phyloP scores from a whole-genome alignment of 176 grass and related monocot species.

The Guadua angustifolia region DNA sequence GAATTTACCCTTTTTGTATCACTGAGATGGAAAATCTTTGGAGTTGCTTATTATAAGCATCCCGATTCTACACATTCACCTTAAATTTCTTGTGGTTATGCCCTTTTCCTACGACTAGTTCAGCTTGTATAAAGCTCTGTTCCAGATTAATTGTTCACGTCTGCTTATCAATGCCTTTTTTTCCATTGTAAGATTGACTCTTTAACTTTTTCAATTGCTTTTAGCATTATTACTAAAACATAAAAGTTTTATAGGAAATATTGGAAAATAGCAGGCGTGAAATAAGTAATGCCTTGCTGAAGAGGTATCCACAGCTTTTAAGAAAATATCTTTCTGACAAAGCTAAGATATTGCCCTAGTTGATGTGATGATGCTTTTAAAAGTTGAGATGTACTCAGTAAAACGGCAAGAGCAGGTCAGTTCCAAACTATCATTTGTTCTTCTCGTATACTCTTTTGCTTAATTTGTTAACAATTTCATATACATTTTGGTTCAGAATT shows the following conservation, averaged over 20 bases:
- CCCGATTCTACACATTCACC: background rate
- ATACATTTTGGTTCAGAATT: conserved; percentile 66
- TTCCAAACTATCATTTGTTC: conserved; percentile 19
- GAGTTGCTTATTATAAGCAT: conserved; percentile 21
- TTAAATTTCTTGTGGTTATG: conserved; percentile 7
- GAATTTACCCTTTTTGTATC: background rate
- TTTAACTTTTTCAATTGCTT: conserved; percentile 17
- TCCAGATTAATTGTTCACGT: conserved; percentile 1
- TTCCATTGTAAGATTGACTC: background rate
- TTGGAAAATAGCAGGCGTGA: conserved; percentile 85
- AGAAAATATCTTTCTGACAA: conserved; percentile 93
- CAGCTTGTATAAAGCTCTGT: conserved; percentile 3
- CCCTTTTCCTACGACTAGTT: background rate
- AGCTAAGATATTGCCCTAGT: conserved; percentile 88
- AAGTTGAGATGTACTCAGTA: conserved; percentile 92
- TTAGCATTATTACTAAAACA: conserved; percentile 13
- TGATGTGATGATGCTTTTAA: conserved; percentile 85
- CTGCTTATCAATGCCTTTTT: conserved; percentile 21
- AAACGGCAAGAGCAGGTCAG: conserved; percentile 92
- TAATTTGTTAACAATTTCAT: conserved; percentile 34
- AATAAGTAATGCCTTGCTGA: conserved; percentile 82
- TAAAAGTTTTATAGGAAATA: conserved; percentile 67
- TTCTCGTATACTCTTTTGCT: conserved; percentile 34
- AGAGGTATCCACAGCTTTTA: conserved; percentile 82
- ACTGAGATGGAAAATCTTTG: conserved; percentile 4